A percentile compares a stretch with the other conserved stretches of the same genome.
Evolutionary conservation across 257 asterid species (phyloP).

Genomic region (Agastache rugosa): DNA sequence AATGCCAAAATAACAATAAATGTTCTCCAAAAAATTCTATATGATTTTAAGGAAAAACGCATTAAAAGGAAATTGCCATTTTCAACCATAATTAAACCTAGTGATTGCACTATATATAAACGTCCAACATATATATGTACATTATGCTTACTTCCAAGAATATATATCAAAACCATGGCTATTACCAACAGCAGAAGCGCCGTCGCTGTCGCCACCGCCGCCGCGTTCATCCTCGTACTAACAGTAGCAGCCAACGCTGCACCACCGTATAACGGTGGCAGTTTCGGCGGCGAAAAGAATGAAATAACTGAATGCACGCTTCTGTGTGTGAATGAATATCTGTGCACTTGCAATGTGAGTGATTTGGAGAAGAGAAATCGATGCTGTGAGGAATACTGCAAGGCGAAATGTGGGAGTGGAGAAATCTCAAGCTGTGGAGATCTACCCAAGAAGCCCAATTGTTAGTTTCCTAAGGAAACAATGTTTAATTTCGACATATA

Average conservation of each 20-base stretch:
- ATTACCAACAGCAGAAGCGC: background rate
- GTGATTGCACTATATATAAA: background rate
- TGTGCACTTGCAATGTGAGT: slow-evolving; percentile 6
- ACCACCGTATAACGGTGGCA: background rate
- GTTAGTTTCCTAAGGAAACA: background rate
- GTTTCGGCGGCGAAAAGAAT: background rate
- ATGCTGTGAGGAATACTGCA: slow-evolving; percentile 16
- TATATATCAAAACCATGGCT: background rate
- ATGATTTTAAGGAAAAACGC: background rate
- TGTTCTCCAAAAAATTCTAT: background rate
- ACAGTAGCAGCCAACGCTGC: background rate
- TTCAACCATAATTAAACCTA: background rate
- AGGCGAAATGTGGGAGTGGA: background rate
- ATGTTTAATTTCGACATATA: too few relatives aligned
- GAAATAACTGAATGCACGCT: slow-evolving; percentile 10
- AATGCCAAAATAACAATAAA: background rate
- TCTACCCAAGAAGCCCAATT: slow-evolving; percentile 13
- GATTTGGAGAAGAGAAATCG: background rate
- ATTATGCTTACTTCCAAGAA: background rate
- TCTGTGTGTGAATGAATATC: slow-evolving; percentile 7
- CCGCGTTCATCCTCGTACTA: background rate
- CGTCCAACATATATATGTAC: background rate
- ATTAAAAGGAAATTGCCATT: background rate
- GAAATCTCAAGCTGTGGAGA: slow-evolving; percentile 3
- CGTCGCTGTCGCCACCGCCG: background rate